Evolutionary conservation across 495 filamentous ascomycete species (phyloP).

Genomic region (Hamigera avellanea): DNA sequence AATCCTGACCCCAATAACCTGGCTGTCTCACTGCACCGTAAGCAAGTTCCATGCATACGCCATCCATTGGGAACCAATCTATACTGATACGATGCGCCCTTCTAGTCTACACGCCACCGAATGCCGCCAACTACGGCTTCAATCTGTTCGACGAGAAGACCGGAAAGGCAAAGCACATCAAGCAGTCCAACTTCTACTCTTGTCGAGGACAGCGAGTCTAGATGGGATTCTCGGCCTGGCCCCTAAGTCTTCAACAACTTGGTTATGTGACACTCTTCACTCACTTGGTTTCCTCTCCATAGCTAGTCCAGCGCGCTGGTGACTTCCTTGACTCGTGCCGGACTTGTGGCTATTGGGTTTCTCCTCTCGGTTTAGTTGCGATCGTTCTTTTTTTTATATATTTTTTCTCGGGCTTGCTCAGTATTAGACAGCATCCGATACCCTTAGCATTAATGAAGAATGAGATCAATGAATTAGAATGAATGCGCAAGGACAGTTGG

Average conservation of each 20-base stretch:
- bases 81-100: constrained; percentile 2
- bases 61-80: neutral
- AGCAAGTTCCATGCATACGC: no score
- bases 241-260: neutral
- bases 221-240: no score
- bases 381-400: neutral
- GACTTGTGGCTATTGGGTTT: no score
- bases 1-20: constrained; percentile 59
- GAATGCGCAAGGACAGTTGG: no score
- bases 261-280: neutral
- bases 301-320: no score
- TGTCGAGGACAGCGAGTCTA: constrained; percentile 15
- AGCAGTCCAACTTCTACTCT: constrained; percentile 52
- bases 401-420: no score
- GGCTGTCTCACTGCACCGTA: constrained; percentile 78
- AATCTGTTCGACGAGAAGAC: constrained; percentile 61
- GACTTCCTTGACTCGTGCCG: no score
- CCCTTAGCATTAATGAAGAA: no score
- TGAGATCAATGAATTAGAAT: no score
- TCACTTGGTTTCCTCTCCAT: neutral
- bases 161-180: constrained; percentile 58
- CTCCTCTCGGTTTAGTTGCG: no score
- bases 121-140: constrained; percentile 65
- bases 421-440: no score
- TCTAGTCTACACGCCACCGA: constrained; percentile 80